Evolutionary conservation across 305 asterid species (phyloP), one percentile per base, ranked within the genome.

Genomic region (Fraxinus ornus): DNA sequence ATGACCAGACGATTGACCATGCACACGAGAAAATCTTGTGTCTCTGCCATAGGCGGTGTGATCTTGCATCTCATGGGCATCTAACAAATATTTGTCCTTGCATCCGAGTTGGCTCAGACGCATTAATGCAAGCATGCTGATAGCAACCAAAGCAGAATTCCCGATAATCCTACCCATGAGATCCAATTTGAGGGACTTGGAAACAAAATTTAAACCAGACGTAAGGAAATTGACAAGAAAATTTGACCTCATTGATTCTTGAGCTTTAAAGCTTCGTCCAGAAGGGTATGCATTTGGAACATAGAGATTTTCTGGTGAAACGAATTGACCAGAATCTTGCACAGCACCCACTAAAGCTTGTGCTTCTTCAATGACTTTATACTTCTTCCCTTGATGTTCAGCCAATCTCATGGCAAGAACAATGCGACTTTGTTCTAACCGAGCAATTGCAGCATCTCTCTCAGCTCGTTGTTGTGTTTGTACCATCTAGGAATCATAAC

Each of bases 301-400:
- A 68, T 87, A 93, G 52, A 83, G 88, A 84, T 88, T 84, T 75
- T 90, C 95, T 5, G 93, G 87, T 60, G 96, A 88, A 81, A 90
- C 87, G 57, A 92, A 89, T 22, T 84, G 91, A 77, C 92, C 83
- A 21, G 93, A 92, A 77, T 92, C 92, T 73, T 84, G 83, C 28
- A 94, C 98, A 82, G 92, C 94, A 76, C 95, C 96, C 44, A 94
- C 94, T 85, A 94, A 91, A 78, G 95, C 95, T 49, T 84, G 93
- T 78, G 99, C 98, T 86, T 95, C 98, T 81, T 95, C 96, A 12
- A 94, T 94, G 90, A 95, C 97, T 86, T 93, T 90, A 89, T 89
- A 94, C 75, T 90, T 93, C 91, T 92, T 90, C 12, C 97, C 99
- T 73, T 90, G 97, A 86, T 94, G 97, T 73, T 93, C 97, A 19